Base-by-base conservation (phyloP, 371 early-diverging fungal genomes). In the Blakeslea trispora region DNA sequence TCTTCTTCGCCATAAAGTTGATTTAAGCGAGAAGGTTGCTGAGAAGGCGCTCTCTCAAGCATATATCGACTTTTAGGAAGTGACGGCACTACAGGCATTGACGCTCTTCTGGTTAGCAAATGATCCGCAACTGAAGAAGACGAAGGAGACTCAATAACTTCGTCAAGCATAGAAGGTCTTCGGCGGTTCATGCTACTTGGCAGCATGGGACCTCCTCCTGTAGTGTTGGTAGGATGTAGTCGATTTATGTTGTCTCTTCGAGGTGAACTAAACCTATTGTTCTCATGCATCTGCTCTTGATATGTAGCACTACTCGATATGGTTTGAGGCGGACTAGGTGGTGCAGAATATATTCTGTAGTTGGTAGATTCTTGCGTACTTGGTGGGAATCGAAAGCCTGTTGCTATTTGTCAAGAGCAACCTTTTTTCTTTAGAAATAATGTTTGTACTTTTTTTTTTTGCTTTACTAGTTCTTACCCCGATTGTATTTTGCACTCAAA, bases 291-390 rank as follows among this genome's bases (percentile, higher is more conserved):
- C 1, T 31, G 17, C 55, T 50, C 55, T 50, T 61, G 50, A 50
- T 57, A 50, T 21, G 48, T 49, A 34, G 41, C 35, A 39, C 50
- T 55, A 39, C 34, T 28, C 45, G 39, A 31, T 55, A 50, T 23
- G 39, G 72, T 64, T 24, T 72, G 61, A 22, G 83, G 81, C 40
- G 84, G 84, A 47, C 82, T 82, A 13, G 84, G 79, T 17, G 84
- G 84, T 39, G 82, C 84, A 50, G 84, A 84, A 55, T 63, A 81
- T 18, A 76, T 66, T 11, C 72, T 73, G 34, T 78, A 69, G 31
- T 58, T 59, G 1, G 73, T 73, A 42, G 68, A 45, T 61, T 73
- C 74, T 53, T 67, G 64, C 50, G 71, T 73, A 19, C 69, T 68
- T 24, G 70, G 64, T 53, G 74, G 72, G 57, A 73, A 75, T 44